phyloP scores from a whole-genome alignment of 768 basidiomycete genomes.

The Tulasnella sp. region DNA sequence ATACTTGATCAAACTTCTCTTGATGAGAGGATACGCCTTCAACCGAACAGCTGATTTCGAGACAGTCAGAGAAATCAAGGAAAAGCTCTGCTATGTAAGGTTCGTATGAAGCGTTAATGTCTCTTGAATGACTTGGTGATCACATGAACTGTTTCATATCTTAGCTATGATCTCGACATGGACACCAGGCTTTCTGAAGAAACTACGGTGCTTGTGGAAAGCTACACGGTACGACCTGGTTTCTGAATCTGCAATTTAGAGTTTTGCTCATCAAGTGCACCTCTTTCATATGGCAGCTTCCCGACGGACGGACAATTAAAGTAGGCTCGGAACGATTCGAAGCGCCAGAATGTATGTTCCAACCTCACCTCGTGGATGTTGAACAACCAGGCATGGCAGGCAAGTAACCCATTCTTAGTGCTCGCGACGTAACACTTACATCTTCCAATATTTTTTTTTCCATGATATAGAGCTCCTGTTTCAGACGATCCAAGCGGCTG shows the following conservation, averaged over 20 bases:
- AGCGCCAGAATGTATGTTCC: slow-evolving; percentile 99
- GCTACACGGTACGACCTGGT: slow-evolving; percentile 61
- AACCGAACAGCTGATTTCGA: slow-evolving; percentile 99
- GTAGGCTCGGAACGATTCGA: slow-evolving; percentile 97
- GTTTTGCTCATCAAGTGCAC: too few species aligned
- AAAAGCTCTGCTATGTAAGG: slow-evolving; percentile 97
- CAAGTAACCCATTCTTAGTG: slow-evolving; percentile 25
- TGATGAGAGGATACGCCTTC: slow-evolving; percentile 99
- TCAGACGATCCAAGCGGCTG: slow-evolving; percentile 84
- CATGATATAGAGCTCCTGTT: slow-evolving; percentile 72
- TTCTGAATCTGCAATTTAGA: background rate
- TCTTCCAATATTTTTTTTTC: background rate
- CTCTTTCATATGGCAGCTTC: slow-evolving; percentile 62
- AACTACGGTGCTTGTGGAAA: slow-evolving; percentile 92
- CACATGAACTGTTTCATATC: slow-evolving; percentile 6
- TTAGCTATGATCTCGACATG: slow-evolving; percentile 89
- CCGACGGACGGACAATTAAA: slow-evolving; percentile 92
- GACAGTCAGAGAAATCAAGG: slow-evolving; percentile 97
- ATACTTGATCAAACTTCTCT: slow-evolving; percentile 96
- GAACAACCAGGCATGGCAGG: slow-evolving; percentile 96
- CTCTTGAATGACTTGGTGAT: background rate
- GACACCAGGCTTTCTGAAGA: slow-evolving; percentile 90
- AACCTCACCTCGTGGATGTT: slow-evolving; percentile 91
- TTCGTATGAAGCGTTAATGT: slow-evolving; percentile 25
- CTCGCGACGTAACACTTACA: background rate